Evolutionary conservation across 176 grass and related monocot genomes (phyloP).

Genomic region (Oryza longistaminata): DNA sequence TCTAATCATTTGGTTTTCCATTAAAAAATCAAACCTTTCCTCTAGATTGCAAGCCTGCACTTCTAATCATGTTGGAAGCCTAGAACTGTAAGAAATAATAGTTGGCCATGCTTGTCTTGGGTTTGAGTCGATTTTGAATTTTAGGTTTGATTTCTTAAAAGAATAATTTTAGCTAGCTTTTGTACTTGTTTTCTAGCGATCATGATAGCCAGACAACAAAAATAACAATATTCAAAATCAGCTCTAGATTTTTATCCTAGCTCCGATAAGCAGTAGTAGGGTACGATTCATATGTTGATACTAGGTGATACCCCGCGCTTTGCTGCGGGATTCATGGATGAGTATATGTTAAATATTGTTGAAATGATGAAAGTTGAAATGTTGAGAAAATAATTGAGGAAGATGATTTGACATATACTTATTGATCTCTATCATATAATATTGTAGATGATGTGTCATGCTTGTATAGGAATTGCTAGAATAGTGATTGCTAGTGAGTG

Average conservation of each 20-base stretch:
- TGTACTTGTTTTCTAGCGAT: background rate
- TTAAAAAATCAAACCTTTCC: background rate
- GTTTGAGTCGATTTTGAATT: background rate
- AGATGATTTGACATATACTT: no score
- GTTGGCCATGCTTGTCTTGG: background rate
- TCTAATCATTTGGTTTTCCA: background rate
- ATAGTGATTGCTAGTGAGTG: no score
- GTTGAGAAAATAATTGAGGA: no score
- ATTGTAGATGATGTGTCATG: no score
- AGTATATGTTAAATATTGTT: no score
- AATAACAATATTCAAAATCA: background rate
- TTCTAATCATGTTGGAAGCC: background rate
- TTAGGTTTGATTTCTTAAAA: background rate
- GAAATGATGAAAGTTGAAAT: no score
- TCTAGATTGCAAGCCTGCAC: background rate
- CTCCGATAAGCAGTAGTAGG: background rate
- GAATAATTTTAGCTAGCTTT: background rate
- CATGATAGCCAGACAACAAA: background rate
- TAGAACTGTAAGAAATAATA: background rate
- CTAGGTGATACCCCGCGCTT: no score
- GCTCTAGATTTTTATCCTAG: background rate
- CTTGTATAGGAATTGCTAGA: no score
- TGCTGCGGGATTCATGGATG: no score
- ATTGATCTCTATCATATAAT: no score
- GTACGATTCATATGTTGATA: no score